Base-by-base conservation (phyloP, 176 grass and related monocot genomes). In the Luzula sylvatica region DNA sequence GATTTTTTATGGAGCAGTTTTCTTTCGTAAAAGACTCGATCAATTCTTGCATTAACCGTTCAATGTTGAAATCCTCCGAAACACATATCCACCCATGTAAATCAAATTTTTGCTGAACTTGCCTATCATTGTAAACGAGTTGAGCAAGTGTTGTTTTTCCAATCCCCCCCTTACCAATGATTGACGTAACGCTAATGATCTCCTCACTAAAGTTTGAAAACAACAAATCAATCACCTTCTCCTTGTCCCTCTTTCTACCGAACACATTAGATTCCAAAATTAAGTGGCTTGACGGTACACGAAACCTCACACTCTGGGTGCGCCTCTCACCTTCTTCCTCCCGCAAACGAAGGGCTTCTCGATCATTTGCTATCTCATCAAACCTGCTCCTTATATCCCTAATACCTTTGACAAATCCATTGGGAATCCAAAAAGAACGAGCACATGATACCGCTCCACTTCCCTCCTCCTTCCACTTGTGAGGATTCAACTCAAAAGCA, bases 121-220 rank as follows among this genome's bases (percentile, higher is more conserved):
- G 22, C 19, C 15, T 24, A 48, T 75, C 72, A 16, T 75, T 50
- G 20, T 42, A 75, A 15, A 75, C 26, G 9, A 67, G 41, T n/a
- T 67, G 39, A 23, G 72, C 52, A 19, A 75, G 15, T 0, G 52
- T 67, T 8, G 72, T 75, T 40, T 75, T 75, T 12, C 72, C 61
- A 2, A 75, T 4, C 11, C 71, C 71, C 7, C 50, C 42, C 14
- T 50, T 75, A 5, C 72, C 61, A 13, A 75, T 6, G 12, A 75
- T 60, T 8, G 72, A 14, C 3, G 67, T 5, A 21, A 74, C 71
- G 3, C 58, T 3, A 40, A 67, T 6, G n/a, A 23, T 32, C 0
- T 19, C 18, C 16, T 14, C 32, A 26, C 29, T n/a, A 2, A 15
- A 7, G 30, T 50, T 15, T 17, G 46, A 53, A 32, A 50, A 30